These are phyloP conservation scores for Neofusicoccum cordaticola DNA, from an alignment of 2,329 filamentous ascomycete genomes.

Conservation along the genomic window DNA sequence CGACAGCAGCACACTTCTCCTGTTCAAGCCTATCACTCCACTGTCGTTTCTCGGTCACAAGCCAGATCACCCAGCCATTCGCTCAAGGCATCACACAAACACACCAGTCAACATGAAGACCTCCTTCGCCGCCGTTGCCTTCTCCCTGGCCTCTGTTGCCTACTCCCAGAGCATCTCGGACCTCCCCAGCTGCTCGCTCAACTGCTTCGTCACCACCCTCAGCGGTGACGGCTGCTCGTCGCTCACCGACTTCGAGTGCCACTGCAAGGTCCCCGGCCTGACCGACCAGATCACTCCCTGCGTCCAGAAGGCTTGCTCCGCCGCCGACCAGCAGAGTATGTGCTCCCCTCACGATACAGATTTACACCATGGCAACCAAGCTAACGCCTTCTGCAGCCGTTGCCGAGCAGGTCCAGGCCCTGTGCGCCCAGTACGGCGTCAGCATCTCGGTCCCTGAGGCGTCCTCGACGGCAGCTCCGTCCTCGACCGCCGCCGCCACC, in stretches of 20 bases:
- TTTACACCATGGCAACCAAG: not conserved
- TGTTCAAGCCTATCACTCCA: not conserved
- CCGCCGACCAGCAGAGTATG: conserved; percentile 39
- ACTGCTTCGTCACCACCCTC: conserved; percentile 46
- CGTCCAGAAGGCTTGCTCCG: conserved; percentile 42
- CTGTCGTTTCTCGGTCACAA: conserved; percentile 9
- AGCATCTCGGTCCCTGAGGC: conserved; percentile 28
- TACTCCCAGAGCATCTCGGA: conserved; percentile 43
- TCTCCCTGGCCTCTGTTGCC: conserved; percentile 45
- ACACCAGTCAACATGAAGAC: conserved; percentile 35
- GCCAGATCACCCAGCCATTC: conserved; percentile 18
- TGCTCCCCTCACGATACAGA: not conserved
- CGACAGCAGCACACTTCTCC: conserved; percentile 3
- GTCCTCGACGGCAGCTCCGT: conserved; percentile 19
- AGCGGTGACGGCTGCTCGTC: conserved; percentile 43
- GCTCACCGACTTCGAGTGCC: conserved; percentile 50
- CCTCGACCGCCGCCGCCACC: conserved; percentile 19
- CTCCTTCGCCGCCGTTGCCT: conserved; percentile 35
- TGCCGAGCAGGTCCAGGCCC: conserved; percentile 29
- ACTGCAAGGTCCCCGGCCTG: conserved; percentile 47
- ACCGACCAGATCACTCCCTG: conserved; percentile 45
- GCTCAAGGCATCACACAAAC: not conserved
- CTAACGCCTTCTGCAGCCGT: conserved; percentile 20
- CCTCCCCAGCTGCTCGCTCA: conserved; percentile 46
- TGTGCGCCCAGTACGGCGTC: conserved; percentile 33